A percentile compares a stretch with the other conserved stretches of the same genome.
phyloP scores from a whole-genome alignment of 306 rosid genomes.

The Heteromeles arbutifolia region DNA sequence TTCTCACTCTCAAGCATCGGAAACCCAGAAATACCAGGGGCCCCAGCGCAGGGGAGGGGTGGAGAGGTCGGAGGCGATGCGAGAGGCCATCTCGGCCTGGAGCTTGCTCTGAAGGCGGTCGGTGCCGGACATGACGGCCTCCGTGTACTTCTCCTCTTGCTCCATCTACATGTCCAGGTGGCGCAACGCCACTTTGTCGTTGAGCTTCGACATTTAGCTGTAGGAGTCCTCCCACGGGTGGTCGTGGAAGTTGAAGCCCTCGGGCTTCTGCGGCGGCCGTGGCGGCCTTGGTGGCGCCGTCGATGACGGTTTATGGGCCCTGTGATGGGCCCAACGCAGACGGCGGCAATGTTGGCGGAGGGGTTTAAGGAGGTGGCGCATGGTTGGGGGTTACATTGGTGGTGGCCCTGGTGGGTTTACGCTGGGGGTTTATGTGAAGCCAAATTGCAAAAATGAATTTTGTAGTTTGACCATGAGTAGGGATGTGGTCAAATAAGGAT shows the following conservation, averaged over 20 bases:
- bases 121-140: constrained; percentile 65
- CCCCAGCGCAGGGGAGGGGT: constrained; percentile 87
- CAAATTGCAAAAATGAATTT: not conserved
- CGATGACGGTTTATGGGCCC: constrained; percentile 17
- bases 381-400: not conserved
- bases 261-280: constrained; percentile 71
- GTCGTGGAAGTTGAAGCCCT: constrained; percentile 61
- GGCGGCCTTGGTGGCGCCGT: constrained; percentile 53
- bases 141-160: constrained; percentile 84
- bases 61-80: constrained; percentile 70
- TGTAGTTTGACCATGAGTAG: not conserved
- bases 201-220: constrained; percentile 80
- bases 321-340: constrained; percentile 37
- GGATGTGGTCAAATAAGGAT: too few relatives aligned
- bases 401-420: not conserved
- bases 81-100: constrained; percentile 86
- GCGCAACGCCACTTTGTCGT: constrained; percentile 84
- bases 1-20: not conserved
- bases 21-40: constrained; percentile 46
- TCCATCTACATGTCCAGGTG: constrained; percentile 96
- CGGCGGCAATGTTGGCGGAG: constrained; percentile 18
- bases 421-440: not conserved
- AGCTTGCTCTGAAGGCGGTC: constrained; percentile 71
- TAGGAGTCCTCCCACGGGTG: constrained; percentile 79
- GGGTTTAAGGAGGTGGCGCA: constrained; percentile 9